Percentiles rank a stretch among this genome's conserved stretches.
Evolutionary conservation across 371 early-diverging fungal species (phyloP).

Genomic region (Lichtheimia ornata): DNA sequence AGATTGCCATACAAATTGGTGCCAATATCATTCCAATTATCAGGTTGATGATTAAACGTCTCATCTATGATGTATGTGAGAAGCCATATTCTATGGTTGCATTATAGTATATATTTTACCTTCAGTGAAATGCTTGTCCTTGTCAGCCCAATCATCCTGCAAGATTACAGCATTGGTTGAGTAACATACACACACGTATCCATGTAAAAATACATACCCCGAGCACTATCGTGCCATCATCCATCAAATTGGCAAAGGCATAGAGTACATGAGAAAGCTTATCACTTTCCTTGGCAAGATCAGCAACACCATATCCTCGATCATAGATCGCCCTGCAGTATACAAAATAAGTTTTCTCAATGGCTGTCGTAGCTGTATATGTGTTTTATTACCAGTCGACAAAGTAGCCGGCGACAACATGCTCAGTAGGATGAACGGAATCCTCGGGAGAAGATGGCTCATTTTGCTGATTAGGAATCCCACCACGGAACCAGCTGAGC

Average conservation of each 20-base stretch:
- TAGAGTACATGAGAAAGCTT: constrained; percentile 82
- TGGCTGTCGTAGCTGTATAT: neutral
- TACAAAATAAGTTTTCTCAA: neutral
- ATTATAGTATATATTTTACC: constrained; percentile 14
- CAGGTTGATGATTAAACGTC: constrained; percentile 45
- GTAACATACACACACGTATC: too few relatives aligned
- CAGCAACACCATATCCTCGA: constrained; percentile 59
- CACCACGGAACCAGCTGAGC: constrained; percentile 34
- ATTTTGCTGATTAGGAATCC: constrained; percentile 7
- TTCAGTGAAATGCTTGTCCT: constrained; percentile 35
- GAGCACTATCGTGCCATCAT: constrained; percentile 61
- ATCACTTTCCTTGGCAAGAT: constrained; percentile 51
- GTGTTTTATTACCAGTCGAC: constrained; percentile 27
- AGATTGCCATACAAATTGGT: constrained; percentile 73
- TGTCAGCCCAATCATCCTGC: constrained; percentile 50
- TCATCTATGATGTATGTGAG: constrained; percentile 2
- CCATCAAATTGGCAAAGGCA: constrained; percentile 83
- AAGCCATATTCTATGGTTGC: neutral
- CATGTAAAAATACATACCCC: constrained; percentile 37
- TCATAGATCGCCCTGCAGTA: constrained; percentile 69
- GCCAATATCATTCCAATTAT: constrained; percentile 53
- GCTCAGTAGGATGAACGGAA: constrained; percentile 11
- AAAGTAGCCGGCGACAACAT: constrained; percentile 41
- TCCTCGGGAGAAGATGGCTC: constrained; percentile 5
- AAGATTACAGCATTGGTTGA: neutral